Base-by-base conservation (phyloP, 768 basidiomycete species). In the Neoboletus brunneissimus region DNA sequence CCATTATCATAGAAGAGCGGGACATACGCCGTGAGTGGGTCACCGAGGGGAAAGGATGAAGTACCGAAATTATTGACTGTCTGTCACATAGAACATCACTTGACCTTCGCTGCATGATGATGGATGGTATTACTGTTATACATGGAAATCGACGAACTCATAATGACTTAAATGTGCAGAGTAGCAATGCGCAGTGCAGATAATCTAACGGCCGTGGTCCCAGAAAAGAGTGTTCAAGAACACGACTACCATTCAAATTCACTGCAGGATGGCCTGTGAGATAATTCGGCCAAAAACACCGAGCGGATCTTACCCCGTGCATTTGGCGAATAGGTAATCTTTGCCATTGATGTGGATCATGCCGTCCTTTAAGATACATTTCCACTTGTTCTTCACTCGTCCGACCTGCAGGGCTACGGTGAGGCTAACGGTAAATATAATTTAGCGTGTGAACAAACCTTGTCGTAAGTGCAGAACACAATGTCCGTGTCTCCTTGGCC, bases 371-470 rank as follows among this genome's bases (percentile, higher is more conserved):
- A 99, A 81, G 23, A 92, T 86, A 57, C 94, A 95, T 79, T 98
- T 99, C 97, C 97, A 99, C 77, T 98, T 99, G 77, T 97, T 98
- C 77, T 98, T 99, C 25, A 98, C 96, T n/a, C 97, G 83, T 43
- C 95, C 94, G 35, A 98, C 96, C 95, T 98, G 62, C 20, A 41
- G 42, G 5, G 23, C 38, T 13, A 38, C 27, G 18, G 48, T 57
- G 18, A 61, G 54, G 48, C 32, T 37, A 20, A 25, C 3, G 2
- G 42, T 12, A 48, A 32, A 51, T 32, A 43, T 34, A 59, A n/a
- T 54, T 29, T 12, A 50, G 25, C 25, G 54, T 32, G 22, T 20
- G 12, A 48, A 59, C 78, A 40, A 54, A 93, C 96, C 86, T 98
- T 98, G 71, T 99, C 97, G 69, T 97, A 98, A 8, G 95, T 94